A percentile compares a stretch with the other conserved stretches of the same genome.
These are phyloP conservation scores for Xylariaceae sp. DNA, from an alignment of 2,329 filamentous ascomycete genomes.

Conservation along the genomic window DNA sequence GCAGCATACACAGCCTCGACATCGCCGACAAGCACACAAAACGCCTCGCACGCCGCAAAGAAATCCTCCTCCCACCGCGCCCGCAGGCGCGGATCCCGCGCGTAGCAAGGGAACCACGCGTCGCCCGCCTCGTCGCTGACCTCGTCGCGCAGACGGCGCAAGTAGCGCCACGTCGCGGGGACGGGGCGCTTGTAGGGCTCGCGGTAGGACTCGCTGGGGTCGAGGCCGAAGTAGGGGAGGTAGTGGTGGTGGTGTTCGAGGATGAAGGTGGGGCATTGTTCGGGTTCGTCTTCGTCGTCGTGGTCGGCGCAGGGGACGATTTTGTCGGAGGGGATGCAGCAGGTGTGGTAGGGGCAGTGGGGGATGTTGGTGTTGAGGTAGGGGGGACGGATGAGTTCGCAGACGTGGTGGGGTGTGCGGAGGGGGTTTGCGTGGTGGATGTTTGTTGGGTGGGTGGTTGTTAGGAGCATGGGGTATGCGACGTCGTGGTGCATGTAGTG, in stretches of 20 bases:
- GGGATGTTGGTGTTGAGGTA: neutral
- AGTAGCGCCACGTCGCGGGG: constrained; percentile 17
- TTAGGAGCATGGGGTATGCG: constrained; percentile 21
- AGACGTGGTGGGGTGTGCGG: constrained; percentile 21
- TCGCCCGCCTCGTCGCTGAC: too few relatives aligned
- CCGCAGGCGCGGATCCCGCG: neutral
- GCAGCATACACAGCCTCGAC: neutral
- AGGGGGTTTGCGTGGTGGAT: constrained; percentile 21
- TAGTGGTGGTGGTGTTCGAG: constrained; percentile 23
- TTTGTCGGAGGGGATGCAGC: constrained; percentile 14
- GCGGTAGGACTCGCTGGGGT: neutral
- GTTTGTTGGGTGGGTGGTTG: neutral
- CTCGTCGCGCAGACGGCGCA: too few relatives aligned
- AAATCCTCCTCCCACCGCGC: neutral
- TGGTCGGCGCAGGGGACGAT: constrained; percentile 15
- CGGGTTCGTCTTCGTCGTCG: constrained; percentile 11
- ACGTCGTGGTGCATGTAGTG: constrained; percentile 32
- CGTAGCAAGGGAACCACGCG: constrained; percentile 6
- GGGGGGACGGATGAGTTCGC: constrained; percentile 19
- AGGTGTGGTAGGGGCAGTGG: constrained; percentile 26
- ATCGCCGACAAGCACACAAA: constrained; percentile 16
- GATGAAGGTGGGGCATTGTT: constrained; percentile 20
- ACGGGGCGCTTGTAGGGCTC: neutral
- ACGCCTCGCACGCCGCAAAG: constrained; percentile 12
- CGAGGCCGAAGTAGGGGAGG: constrained; percentile 20